phyloP scores from a whole-genome alignment of 1,284 basidiomycete species.

The Ganoderma sp. region DNA sequence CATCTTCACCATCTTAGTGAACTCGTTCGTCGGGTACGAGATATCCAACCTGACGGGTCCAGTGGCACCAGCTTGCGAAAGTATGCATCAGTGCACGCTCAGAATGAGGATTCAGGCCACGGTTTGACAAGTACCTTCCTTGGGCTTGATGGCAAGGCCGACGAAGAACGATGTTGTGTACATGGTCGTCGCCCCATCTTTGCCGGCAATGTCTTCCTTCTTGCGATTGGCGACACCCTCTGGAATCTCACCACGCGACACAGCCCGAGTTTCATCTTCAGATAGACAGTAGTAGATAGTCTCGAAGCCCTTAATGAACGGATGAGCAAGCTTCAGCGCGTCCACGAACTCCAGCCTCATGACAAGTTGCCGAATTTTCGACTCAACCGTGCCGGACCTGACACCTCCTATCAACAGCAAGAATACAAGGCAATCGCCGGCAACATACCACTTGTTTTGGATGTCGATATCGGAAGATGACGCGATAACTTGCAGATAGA shows the following conservation, averaged over 20 bases:
- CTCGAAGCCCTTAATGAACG: constrained; percentile 94
- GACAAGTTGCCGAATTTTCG: constrained; percentile 91
- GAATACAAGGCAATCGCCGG: too few species aligned
- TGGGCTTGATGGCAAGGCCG: constrained; percentile 91
- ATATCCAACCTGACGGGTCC: constrained; percentile 90
- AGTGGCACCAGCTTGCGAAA: constrained; percentile 60
- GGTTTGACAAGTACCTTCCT: constrained; percentile 64
- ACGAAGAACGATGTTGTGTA: constrained; percentile 97
- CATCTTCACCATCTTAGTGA: constrained; percentile 90
- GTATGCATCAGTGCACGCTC: constrained; percentile 22
- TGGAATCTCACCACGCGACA: constrained; percentile 87
- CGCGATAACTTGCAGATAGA: constrained; percentile 97
- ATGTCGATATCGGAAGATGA: constrained; percentile 84
- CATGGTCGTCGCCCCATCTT: constrained; percentile 79
- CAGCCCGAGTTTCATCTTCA: constrained; percentile 85
- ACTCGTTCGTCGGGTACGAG: constrained; percentile 95
- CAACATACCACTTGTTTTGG: constrained; percentile 90
- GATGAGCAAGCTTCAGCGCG: constrained; percentile 90
- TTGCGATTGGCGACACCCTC: constrained; percentile 75
- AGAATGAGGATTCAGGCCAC: constrained; percentile 26
- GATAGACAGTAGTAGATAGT: constrained; percentile 86
- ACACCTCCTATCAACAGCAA: constrained; percentile 12
- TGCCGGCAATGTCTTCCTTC: constrained; percentile 80
- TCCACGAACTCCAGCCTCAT: constrained; percentile 98
- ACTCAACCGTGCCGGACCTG: constrained; percentile 77